Evolutionary conservation across 495 filamentous ascomycete genomes (phyloP), one percentile per base, ranked within the genome.

Genomic region (Penicillium pulvis): DNA sequence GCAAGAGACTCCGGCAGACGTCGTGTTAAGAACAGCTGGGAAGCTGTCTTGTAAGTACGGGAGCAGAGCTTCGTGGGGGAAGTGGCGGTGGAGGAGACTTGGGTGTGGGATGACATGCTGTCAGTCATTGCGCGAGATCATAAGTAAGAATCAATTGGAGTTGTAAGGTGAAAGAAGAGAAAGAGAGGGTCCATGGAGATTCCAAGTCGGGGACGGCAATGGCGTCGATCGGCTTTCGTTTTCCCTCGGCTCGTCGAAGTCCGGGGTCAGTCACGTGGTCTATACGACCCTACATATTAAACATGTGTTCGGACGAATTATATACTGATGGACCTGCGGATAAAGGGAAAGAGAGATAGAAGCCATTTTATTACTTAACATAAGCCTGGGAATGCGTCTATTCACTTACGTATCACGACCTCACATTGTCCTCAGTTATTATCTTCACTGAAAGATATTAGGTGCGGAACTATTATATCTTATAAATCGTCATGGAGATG

Each of bases 21-120:
- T 66, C 93, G 91, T 66, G 95, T 98, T 42, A 98, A 77, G 73
- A 93, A 98, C 7, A 97, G 84, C 58, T 91, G 88, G 11, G 90
- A 92, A 45, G 93, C 90, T 75, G 93, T 90, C 59, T 92, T 88
- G 76, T 96, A 97, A 45, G 76, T 78, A 58, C 74, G 75, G 51
- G 77, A 80, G 68, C 75, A 80, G 5, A 90, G 81, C 70, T 92
- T 93, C 61, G 87, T 81, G 48, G 85, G 71, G 39, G 79, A 79
- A 28, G 82, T 67, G 45, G 80, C 77, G 35, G 81, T 66, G 54
- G 83, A 81, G 54, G 73, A 75, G 61, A 85, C 73, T 57, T 75
- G 72, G 45, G 81, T 79, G 42, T 69, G 71, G 14, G 75, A 72
- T 54, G 75, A 72, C 66, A 71, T 66, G 50, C 58, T 71, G 70